Evolutionary conservation across 2,329 filamentous ascomycete species (phyloP).

Genomic region (Xylaria sp.): DNA sequence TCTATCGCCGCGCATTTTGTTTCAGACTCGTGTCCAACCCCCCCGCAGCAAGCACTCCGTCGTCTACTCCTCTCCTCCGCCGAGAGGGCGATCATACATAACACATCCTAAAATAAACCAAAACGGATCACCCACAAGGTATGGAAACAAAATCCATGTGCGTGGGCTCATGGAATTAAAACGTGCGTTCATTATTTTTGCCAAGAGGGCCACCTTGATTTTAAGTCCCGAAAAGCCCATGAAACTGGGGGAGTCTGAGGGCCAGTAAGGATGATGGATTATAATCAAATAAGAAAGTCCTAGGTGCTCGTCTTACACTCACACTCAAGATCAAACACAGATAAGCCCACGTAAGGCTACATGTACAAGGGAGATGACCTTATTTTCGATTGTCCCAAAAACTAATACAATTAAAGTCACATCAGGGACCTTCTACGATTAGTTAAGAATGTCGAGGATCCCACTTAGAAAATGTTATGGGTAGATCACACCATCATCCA

Average conservation of each 20-base stretch:
- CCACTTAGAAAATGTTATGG: not conserved
- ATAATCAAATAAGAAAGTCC: not conserved
- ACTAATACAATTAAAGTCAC: constrained; percentile 5
- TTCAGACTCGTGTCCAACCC: constrained; percentile 14
- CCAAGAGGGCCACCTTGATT: not conserved
- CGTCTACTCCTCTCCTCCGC: constrained; percentile 6
- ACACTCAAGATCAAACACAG: not conserved
- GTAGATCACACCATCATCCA: constrained; percentile 9
- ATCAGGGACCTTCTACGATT: constrained; percentile 18
- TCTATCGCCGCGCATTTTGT: constrained; percentile 8
- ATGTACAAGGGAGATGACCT: not conserved
- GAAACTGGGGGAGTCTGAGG: not conserved
- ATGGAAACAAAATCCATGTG: not conserved
- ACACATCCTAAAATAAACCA: constrained; percentile 12
- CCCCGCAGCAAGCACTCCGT: constrained; percentile 4
- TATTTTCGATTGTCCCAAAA: not conserved
- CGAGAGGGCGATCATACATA: constrained; percentile 3
- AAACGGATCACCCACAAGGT: not conserved
- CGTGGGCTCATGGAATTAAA: not conserved
- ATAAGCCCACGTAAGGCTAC: constrained; percentile 8
- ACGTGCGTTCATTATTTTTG: not conserved
- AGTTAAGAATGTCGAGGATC: constrained; percentile 19
- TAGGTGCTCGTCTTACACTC: not conserved
- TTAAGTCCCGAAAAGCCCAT: not conserved
- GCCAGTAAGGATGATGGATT: not conserved